phyloP scores from a whole-genome alignment of 2,329 filamentous ascomycete species.

The Knufia fluminis region DNA sequence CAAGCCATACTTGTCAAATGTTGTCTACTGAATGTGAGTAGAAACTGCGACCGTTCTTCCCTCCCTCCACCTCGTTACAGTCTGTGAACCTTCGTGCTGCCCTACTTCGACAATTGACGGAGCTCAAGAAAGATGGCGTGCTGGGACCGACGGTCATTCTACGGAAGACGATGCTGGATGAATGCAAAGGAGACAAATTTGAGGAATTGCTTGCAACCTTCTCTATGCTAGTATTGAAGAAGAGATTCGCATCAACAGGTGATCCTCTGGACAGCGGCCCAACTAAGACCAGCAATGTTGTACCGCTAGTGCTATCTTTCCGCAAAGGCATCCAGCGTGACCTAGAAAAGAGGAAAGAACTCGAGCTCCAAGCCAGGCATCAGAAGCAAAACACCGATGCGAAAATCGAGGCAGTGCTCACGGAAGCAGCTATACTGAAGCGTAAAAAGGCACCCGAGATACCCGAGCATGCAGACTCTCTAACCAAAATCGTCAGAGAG shows the following conservation, averaged over 20 bases:
- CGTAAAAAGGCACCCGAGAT: neutral
- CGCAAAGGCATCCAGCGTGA: conserved; percentile 4
- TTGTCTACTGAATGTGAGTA: conserved; percentile 28
- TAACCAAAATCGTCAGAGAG: neutral
- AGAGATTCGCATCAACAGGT: conserved; percentile 32
- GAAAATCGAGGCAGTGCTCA: conserved; percentile 35
- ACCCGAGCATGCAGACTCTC: neutral
- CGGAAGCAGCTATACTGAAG: conserved; percentile 24
- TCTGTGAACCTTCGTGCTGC: conserved; percentile 82
- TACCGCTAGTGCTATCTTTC: neutral
- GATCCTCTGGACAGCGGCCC: neutral
- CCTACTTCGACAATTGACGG: conserved; percentile 69
- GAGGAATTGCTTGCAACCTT: conserved; percentile 79
- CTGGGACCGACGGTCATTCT: conserved; percentile 71
- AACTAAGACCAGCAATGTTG: neutral
- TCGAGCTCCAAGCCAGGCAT: conserved; percentile 34
- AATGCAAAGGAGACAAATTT: conserved; percentile 84
- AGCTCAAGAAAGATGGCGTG: conserved; percentile 77
- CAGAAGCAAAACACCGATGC: conserved; percentile 41
- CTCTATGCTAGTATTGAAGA: conserved; percentile 73
- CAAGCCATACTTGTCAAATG: conserved; percentile 10
- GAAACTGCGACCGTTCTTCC: conserved; percentile 87
- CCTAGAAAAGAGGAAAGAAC: conserved; percentile 23
- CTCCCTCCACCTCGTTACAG: conserved; percentile 79
- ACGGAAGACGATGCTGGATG: conserved; percentile 91